Conservation (phyloP, 2,329 filamentous ascomycete species). For the Trematosphaeria pertusa region DNA sequence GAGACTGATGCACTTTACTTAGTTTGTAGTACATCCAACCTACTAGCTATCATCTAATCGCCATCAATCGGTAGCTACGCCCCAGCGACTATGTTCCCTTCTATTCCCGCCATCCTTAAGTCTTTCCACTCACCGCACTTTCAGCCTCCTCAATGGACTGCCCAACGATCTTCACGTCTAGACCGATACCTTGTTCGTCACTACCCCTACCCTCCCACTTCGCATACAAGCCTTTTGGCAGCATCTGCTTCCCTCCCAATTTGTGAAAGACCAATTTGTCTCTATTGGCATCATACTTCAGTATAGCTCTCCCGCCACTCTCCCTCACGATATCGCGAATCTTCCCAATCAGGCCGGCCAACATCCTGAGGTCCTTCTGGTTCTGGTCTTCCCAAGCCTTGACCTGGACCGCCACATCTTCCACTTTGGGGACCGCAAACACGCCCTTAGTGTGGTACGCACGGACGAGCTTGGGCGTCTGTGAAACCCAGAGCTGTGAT, state of each 20-base stretch:
- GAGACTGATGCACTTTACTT: constrained; percentile 5
- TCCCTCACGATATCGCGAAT: constrained; percentile 16
- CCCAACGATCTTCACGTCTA: constrained; percentile 7
- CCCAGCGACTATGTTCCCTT: constrained; percentile 11
- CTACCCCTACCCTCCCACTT: constrained; percentile 29
- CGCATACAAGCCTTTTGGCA: constrained; percentile 23
- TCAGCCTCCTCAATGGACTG: constrained; percentile 8
- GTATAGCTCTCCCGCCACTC: constrained; percentile 14
- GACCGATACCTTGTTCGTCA: constrained; percentile 7
- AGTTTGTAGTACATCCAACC: constrained; percentile 8
- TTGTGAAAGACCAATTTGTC: constrained; percentile 13
- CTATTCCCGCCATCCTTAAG: constrained; percentile 5
- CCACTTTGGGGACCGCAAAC: constrained; percentile 34
- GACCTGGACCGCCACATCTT: constrained; percentile 19
- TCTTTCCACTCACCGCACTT: constrained; percentile 9
- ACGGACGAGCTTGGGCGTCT: constrained; percentile 57
- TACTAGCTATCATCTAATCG: constrained; percentile 6
- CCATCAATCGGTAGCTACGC: constrained; percentile 13
- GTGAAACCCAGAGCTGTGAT: constrained; percentile 56
- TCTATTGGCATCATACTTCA: constrained; percentile 17
- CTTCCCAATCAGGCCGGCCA: constrained; percentile 17
- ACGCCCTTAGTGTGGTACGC: constrained; percentile 51
- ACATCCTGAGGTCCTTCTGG: constrained; percentile 4
- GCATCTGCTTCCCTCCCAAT: constrained; percentile 7
- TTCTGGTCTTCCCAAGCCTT: constrained; percentile 23